These are phyloP conservation scores for Aspergillus proliferans DNA, from an alignment of 2,329 filamentous ascomycete species.

Conservation along the genomic window DNA sequence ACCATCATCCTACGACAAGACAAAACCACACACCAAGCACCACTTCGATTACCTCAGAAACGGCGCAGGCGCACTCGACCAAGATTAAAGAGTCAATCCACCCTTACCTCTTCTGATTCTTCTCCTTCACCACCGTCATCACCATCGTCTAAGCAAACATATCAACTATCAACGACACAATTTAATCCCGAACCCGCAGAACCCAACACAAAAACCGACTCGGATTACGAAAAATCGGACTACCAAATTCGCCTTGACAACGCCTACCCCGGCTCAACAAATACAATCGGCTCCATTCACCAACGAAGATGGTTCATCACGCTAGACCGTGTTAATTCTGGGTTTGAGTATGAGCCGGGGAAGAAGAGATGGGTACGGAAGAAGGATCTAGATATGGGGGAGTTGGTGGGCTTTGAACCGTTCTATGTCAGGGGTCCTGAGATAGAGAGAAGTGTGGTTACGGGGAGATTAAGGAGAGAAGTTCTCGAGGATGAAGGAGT, in stretches of 20 bases:
- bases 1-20: conserved; percentile 49
- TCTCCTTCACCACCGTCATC: conserved; percentile 14
- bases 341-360: conserved; percentile 40
- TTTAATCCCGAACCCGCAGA: neutral
- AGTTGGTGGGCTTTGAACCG: conserved; percentile 42
- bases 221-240: conserved; percentile 36
- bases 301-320: conserved; percentile 62
- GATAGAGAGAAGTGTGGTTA: conserved; percentile 60
- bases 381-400: conserved; percentile 9
- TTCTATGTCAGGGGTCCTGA: conserved; percentile 59
- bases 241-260: conserved; percentile 54
- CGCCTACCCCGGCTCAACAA: conserved; percentile 60
- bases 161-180: no score
- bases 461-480: conserved; percentile 54
- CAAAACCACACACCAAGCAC: conserved; percentile 14
- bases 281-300: conserved; percentile 61
- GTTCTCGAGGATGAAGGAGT: conserved; percentile 59
- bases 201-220: conserved; percentile 3
- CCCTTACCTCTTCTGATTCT: conserved; percentile 6
- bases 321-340: conserved; percentile 54
- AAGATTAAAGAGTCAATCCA: conserved; percentile 2
- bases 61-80: conserved; percentile 11
- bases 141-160: neutral
- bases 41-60: conserved; percentile 14
- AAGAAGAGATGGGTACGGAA: conserved; percentile 25